Evolutionary conservation across 305 asterid genomes (phyloP).

Genomic region (Stenogyne calaminthoides): DNA sequence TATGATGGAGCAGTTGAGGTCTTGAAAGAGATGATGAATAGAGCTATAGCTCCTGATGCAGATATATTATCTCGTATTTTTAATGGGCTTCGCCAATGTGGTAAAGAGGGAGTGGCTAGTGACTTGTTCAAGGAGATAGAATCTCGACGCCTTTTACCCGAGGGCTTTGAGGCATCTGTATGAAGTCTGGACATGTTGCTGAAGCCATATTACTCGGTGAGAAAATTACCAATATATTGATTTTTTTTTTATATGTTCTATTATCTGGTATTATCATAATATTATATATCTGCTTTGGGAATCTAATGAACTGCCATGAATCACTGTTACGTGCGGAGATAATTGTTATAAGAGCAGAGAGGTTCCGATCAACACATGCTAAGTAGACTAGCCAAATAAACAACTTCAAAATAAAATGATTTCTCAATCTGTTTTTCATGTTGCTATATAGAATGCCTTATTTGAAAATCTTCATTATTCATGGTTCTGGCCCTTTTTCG

Average conservation of each 20-base stretch:
- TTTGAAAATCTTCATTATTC: neutral
- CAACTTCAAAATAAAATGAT: neutral
- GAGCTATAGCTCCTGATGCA: conserved; percentile 55
- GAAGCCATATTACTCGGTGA: conserved; percentile 22
- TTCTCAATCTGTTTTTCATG: neutral
- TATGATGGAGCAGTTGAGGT: conserved; percentile 65
- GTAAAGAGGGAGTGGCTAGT: conserved; percentile 49
- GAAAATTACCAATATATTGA: neutral
- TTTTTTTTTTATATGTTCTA: neutral
- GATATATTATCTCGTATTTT: conserved; percentile 44
- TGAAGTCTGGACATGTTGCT: conserved; percentile 18
- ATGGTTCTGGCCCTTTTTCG: conserved; percentile 1
- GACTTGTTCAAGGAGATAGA: conserved; percentile 56
- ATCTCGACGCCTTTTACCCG: conserved; percentile 52
- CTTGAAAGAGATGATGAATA: conserved; percentile 68
- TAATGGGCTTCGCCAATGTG: conserved; percentile 46
- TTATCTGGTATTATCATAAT: neutral
- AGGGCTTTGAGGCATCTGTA: conserved; percentile 37
- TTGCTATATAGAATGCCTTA: neutral
- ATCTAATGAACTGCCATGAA: neutral
- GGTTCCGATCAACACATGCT: neutral
- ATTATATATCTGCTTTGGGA: neutral
- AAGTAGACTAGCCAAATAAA: neutral
- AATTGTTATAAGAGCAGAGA: neutral
- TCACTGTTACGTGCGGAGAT: neutral